Conservation (phyloP, 2,329 filamentous ascomycete species). For the Orbilia ellipsospora region DNA sequence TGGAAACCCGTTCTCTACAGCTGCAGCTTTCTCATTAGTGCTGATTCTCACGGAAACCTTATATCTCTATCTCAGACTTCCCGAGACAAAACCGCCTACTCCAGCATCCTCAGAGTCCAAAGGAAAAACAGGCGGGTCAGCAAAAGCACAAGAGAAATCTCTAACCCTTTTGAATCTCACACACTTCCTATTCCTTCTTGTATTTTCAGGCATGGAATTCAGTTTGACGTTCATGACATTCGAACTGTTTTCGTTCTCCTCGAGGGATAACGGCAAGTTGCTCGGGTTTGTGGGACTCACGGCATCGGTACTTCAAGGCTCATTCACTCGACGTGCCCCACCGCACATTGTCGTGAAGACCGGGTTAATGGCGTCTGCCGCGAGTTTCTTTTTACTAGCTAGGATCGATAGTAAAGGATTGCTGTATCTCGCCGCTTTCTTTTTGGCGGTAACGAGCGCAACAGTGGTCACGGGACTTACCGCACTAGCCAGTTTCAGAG, state of each 20-base stretch:
- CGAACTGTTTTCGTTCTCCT: constrained; percentile 85
- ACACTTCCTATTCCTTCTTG: constrained; percentile 91
- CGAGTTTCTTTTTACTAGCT: constrained; percentile 82
- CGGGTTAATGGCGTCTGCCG: constrained; percentile 80
- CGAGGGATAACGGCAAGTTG: constrained; percentile 82
- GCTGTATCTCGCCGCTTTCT: constrained; percentile 83
- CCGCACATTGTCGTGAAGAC: constrained; percentile 82
- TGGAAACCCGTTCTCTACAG: constrained; percentile 92
- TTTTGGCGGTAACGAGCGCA: constrained; percentile 88
- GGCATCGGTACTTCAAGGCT: constrained; percentile 90
- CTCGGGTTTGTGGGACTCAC: constrained; percentile 92
- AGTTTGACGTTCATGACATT: constrained; percentile 97
- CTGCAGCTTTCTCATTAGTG: constrained; percentile 85
- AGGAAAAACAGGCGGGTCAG: constrained; percentile 50
- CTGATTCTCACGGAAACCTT: constrained; percentile 87
- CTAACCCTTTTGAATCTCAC: constrained; percentile 78
- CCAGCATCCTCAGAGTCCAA: constrained; percentile 58
- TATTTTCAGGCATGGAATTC: constrained; percentile 98
- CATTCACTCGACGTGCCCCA: constrained; percentile 85
- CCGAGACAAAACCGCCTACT: constrained; percentile 81
- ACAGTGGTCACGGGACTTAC: constrained; percentile 96
- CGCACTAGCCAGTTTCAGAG: constrained; percentile 90
- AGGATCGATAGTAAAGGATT: constrained; percentile 74
- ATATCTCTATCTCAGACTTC: constrained; percentile 85
- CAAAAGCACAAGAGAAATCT: constrained; percentile 56